A percentile compares a stretch with the other conserved stretches of the same genome.
Evolutionary conservation across 805 yeast genomes (phyloP).

Genomic region (Barnettozyma salicaria): DNA sequence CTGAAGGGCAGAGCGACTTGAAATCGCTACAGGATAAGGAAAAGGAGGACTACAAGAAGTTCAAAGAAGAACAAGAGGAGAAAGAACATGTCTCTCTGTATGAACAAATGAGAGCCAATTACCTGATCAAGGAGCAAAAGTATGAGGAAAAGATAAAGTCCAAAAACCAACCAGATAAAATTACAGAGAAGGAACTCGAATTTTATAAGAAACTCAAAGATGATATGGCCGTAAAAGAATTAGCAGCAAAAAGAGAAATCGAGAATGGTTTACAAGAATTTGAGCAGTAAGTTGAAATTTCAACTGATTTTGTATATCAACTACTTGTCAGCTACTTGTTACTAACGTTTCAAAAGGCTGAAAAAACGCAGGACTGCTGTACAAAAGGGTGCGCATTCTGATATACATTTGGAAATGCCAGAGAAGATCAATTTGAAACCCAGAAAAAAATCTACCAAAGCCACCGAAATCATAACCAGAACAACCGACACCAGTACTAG

Average conservation of each 20-base stretch:
- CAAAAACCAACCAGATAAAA: constrained; percentile 17
- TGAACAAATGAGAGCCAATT: constrained; percentile 26
- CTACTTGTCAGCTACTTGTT: background rate
- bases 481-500: background rate
- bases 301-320: background rate
- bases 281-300: constrained; percentile 17
- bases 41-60: constrained; percentile 13
- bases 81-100: constrained; percentile 21
- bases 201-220: constrained; percentile 16
- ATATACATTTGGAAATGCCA: background rate
- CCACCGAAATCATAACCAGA: background rate
- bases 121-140: constrained; percentile 21
- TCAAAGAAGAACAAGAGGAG: constrained; percentile 19
- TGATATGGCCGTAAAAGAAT: constrained; percentile 11
- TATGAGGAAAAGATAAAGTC: constrained; percentile 22
- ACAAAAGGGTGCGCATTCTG: no score
- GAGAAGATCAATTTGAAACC: background rate
- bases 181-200: constrained; percentile 18
- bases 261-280: constrained; percentile 17
- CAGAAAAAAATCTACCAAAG: constrained; percentile 1
- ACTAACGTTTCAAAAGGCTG: background rate
- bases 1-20: constrained; percentile 25
- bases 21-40: constrained; percentile 17
- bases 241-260: constrained; percentile 15
- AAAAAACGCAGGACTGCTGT: constrained; percentile 10